phyloP scores from a whole-genome alignment of 2,329 filamentous ascomycete species.

The Penicillium psychrosexuale region DNA sequence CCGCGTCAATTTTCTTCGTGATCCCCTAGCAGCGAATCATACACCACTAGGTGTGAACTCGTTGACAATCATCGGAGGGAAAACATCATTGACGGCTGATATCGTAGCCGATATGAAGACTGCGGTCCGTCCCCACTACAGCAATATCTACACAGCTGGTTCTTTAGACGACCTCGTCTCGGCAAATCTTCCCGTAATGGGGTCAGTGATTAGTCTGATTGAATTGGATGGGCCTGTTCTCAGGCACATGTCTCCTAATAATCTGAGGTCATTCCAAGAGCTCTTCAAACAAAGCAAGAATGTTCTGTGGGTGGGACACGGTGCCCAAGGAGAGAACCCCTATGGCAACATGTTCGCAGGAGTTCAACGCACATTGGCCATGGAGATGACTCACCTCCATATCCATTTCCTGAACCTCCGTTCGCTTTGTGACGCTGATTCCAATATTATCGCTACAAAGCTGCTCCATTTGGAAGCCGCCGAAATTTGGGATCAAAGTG shows the following conservation, averaged over 20 bases:
- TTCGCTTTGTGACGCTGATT: constrained; percentile 1
- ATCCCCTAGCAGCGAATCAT: constrained; percentile 21
- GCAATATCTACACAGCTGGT: not conserved
- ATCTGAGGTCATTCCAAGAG: constrained; percentile 25
- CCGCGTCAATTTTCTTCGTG: constrained; percentile 24
- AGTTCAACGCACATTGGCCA: constrained; percentile 20
- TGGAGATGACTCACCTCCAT: constrained; percentile 21
- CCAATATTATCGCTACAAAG: constrained; percentile 6
- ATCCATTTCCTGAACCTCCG: constrained; percentile 21
- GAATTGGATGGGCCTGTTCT: constrained; percentile 31
- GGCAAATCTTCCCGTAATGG: constrained; percentile 18
- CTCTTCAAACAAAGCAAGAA: constrained; percentile 19
- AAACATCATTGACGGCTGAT: constrained; percentile 3
- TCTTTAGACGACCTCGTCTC: constrained; percentile 12
- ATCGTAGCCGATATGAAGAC: constrained; percentile 9
- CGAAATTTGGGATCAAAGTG: constrained; percentile 16
- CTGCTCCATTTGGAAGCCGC: constrained; percentile 18
- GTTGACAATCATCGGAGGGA: constrained; percentile 20
- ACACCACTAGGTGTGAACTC: constrained; percentile 6
- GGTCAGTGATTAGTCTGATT: constrained; percentile 18
- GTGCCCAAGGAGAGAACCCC: constrained; percentile 22
- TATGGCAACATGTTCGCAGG: constrained; percentile 22
- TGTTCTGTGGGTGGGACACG: constrained; percentile 26
- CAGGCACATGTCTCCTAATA: constrained; percentile 18
- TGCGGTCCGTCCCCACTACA: constrained; percentile 10